Evolutionary conservation across 371 early-diverging fungal species (phyloP), one percentile per base, ranked within the genome.

Genomic region (Batkoa obscura): DNA sequence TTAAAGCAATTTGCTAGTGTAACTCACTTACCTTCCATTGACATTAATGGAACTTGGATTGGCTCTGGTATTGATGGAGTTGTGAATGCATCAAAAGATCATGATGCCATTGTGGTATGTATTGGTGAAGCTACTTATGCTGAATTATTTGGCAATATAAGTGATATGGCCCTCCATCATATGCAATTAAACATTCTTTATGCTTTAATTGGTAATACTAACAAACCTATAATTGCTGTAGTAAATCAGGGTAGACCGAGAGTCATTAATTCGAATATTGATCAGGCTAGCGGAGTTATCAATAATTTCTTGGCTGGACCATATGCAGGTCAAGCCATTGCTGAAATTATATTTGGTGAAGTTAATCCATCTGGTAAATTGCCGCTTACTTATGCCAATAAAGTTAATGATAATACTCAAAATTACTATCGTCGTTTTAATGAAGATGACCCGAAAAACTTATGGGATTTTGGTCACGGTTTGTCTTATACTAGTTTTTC

Each of bases 391-490:
- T 80, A 80, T 51, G 79, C 83, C 6, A 72, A 69, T 37, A 60
- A 72, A n/a, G 63, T 69, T 2, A 48, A 62, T 2, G 66, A 67
- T 50, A 62, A 66, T 30, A 57, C 51, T 12, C 32, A 63, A 0
- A 66, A 63, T 23, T 66, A 64, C 38, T 67, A 61, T 30, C 60
- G 64, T 0, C 34, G 59, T 0, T 64, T 64, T 0, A 38, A 59
- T 6, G 67, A 64, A 47, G 55, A 37, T n/a, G 35, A 36, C 51
- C 38, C 35, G 2, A 51, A 51, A 37, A 38, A 37, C 13, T 65
- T 74, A 39, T 81, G 70, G 59, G 63, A 72, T 8, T 83, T 83
- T 59, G 74, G 81, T 1, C 70, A 68, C 36, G 83, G 83, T 13
- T 54, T 81, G 9, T 73, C 76, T 1, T 81, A 79, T 52, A 70